Evolutionary conservation across 179 eudicot genomes (phyloP).

Genomic region (Nepenthes alata): DNA sequence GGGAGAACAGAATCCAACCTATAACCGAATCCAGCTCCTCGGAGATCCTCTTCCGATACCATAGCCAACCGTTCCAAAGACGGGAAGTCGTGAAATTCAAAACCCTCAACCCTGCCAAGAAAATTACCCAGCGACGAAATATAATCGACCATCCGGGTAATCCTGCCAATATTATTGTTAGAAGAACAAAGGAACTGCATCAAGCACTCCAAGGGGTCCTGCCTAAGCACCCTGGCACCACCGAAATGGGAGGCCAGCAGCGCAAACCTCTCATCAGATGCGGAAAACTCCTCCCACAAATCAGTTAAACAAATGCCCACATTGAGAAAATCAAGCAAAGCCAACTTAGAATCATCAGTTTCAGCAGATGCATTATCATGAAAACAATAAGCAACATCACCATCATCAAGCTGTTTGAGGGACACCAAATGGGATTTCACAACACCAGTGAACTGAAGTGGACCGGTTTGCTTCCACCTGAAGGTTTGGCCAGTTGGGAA

Average conservation of each 20-base stretch:
- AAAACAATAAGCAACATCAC: constrained; percentile 38
- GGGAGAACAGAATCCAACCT: constrained; percentile 29
- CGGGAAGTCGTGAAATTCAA: constrained; percentile 61
- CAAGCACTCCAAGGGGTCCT: constrained; percentile 82
- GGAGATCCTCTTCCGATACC: constrained; percentile 63
- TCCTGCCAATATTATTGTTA: constrained; percentile 74
- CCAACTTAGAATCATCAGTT: constrained; percentile 25
- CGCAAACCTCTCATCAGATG: constrained; percentile 56
- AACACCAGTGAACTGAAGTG: constrained; percentile 58
- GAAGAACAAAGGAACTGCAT: constrained; percentile 82
- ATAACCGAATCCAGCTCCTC: constrained; percentile 90
- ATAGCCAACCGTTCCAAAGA: constrained; percentile 41
- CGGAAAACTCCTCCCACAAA: constrained; percentile 57
- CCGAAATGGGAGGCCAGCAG: constrained; percentile 43
- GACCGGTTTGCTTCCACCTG: constrained; percentile 73
- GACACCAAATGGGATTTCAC: constrained; percentile 66
- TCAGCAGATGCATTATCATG: constrained; percentile 22
- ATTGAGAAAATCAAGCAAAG: constrained; percentile 66
- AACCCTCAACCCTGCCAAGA: constrained; percentile 62
- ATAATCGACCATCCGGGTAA: constrained; percentile 79
- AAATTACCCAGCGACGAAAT: constrained; percentile 55
- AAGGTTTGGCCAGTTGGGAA: constrained; percentile 96
- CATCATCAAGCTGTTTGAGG: constrained; percentile 49
- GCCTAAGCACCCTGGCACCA: constrained; percentile 89
- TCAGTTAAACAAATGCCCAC: constrained; percentile 49